Conservation (phyloP, 2,329 filamentous ascomycete genomes). For the Dactylellina haptotyla region DNA sequence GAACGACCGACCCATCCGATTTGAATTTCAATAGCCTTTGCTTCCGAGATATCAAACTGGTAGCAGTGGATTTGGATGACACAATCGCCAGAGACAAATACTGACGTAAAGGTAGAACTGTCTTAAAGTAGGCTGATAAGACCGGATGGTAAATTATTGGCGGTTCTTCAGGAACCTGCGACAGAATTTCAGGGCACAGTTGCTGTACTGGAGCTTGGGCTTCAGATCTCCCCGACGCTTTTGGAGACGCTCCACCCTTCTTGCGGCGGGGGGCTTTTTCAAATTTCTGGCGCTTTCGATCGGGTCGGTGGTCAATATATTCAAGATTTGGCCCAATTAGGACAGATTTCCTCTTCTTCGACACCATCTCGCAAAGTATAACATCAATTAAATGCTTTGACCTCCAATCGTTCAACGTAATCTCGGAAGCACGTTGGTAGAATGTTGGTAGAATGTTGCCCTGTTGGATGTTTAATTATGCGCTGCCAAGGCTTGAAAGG, state of each 20-base stretch:
- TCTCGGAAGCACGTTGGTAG: too few relatives aligned
- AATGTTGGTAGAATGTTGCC: too few relatives aligned
- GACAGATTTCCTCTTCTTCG: constrained; percentile 22
- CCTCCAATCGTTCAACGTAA: too few relatives aligned
- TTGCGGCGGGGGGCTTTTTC: constrained; percentile 62
- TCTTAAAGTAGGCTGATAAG: constrained; percentile 74
- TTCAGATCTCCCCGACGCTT: constrained; percentile 58
- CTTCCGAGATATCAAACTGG: constrained; percentile 36
- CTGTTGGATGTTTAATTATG: too few relatives aligned
- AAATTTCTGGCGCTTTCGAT: constrained; percentile 8
- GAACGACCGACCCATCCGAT: constrained; percentile 31
- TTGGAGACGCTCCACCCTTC: constrained; percentile 59
- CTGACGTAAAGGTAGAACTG: constrained; percentile 74
- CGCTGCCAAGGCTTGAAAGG: too few relatives aligned
- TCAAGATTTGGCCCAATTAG: constrained; percentile 41
- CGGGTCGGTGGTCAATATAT: constrained; percentile 23
- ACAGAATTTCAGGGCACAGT: constrained; percentile 6
- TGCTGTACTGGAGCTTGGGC: constrained; percentile 9
- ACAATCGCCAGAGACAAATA: constrained; percentile 65
- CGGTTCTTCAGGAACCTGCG: constrained; percentile 11
- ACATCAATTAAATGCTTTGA: too few relatives aligned
- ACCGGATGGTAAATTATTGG: constrained; percentile 68
- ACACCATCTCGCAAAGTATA: background rate
- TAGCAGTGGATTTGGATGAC: constrained; percentile 30
- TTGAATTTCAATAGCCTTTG: constrained; percentile 35